Base-by-base conservation (phyloP, 139 green algal species). In the Micractinium sp. region DNA sequence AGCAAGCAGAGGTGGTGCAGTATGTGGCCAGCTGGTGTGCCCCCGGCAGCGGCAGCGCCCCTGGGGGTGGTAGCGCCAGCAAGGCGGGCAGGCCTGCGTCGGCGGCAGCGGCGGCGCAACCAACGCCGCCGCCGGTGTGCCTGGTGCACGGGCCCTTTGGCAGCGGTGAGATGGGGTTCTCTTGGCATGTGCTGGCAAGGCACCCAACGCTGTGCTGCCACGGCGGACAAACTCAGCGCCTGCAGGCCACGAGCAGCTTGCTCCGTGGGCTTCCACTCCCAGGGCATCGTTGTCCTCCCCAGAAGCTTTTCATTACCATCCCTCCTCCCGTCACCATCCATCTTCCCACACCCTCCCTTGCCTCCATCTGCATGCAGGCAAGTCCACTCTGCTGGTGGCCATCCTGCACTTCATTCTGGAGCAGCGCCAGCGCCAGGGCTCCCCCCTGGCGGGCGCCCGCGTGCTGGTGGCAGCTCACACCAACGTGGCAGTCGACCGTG, bases 401-500 rank as follows among this genome's bases (percentile, higher is more conserved):
- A 69, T 97, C 25, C 94, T 97, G 33, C 91, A 93, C 66, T 91
- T 97, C 83, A 75, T 98, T n/a, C 77, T 93, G 35, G 9, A 35
- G 12, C 69, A 78, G 69, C 78, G 83, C 56, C 29, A 33, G 13
- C n/a, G 41, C 29, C 33, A 87, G 33, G 77, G 86, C 22, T 79
- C n/a, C n/a, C 35, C 84, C 36, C 87, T 90, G 12, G 81, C 35
- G 18, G 56, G 33, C 53, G 87, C 75, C 39, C 85, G 95, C 0
- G 89, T 99, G 39, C 93, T 98, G 56, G 91, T 98, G 25, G 93
- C 93, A 0, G 95, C 96, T 0, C 95, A 98, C 93, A 99, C 97
- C 41, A 99, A 99, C 84, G 93, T 96, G 39, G 97, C 97, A 13
- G 96, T 98, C 41, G 97, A 98, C 89, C 92, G 95, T 4, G 89